Percentiles rank a stretch among this genome's conserved stretches.
These are phyloP conservation scores for Moesziomyces sp. DNA, from an alignment of 1,284 basidiomycete genomes.

Conservation along the genomic window DNA sequence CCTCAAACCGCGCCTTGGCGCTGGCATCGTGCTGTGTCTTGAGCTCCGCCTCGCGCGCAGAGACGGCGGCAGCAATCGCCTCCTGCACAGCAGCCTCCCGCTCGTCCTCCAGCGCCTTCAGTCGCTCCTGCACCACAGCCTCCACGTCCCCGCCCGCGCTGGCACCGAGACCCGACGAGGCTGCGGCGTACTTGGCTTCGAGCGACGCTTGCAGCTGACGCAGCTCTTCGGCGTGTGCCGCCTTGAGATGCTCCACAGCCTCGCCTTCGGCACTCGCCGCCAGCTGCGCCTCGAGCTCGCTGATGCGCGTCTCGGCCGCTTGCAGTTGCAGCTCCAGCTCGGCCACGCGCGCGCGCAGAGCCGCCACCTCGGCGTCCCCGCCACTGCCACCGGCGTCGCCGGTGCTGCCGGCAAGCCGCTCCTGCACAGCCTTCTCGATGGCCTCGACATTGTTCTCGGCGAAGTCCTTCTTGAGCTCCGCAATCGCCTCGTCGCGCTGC, in stretches of 20 bases:
- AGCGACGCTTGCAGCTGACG: slow-evolving; percentile 30
- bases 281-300: slow-evolving; percentile 47
- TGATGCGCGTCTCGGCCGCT: slow-evolving; percentile 41
- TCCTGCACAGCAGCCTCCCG: slow-evolving; percentile 38
- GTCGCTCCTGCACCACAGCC: slow-evolving; percentile 35
- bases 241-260: slow-evolving; percentile 41
- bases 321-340: slow-evolving; percentile 58
- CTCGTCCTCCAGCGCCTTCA: slow-evolving; percentile 48
- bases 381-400: slow-evolving; percentile 7
- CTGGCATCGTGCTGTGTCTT: slow-evolving; percentile 55
- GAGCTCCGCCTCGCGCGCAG: slow-evolving; percentile 58
- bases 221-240: slow-evolving; percentile 42
- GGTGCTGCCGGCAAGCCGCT: slow-evolving; percentile 21
- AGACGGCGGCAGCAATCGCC: slow-evolving; percentile 52
- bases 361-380: slow-evolving; percentile 16
- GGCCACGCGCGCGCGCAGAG: slow-evolving; percentile 46
- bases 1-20: slow-evolving; percentile 62
- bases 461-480: slow-evolving; percentile 48
- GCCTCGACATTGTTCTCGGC: slow-evolving; percentile 49
- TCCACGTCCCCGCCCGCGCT: slow-evolving; percentile 27
- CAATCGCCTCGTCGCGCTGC: slow-evolving; percentile 45
- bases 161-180: neutral
- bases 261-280: slow-evolving; percentile 9
- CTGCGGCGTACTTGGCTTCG: slow-evolving; percentile 31
- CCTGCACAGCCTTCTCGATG: slow-evolving; percentile 54